phyloP scores from a whole-genome alignment of 1,284 basidiomycete species.

The Binderoboletus segoi region DNA sequence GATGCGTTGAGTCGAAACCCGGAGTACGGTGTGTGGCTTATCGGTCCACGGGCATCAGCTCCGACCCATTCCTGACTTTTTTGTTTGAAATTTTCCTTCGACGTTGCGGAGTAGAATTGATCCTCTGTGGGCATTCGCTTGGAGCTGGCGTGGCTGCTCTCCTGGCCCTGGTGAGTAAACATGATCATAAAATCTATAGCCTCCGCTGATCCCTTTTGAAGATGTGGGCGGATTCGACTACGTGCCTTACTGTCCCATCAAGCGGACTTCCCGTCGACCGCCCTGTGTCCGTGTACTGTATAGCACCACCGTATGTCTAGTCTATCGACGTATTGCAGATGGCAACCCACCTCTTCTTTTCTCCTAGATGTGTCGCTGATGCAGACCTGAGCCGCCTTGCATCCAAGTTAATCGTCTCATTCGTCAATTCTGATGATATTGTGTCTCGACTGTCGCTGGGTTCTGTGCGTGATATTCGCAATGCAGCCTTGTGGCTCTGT shows the following conservation, averaged over 20 bases:
- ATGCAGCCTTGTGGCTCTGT: constrained; percentile 77
- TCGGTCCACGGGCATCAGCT: not conserved
- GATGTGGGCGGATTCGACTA: constrained; percentile 85
- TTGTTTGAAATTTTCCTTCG: too few relatives aligned
- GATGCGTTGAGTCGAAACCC: constrained; percentile 69
- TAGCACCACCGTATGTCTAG: constrained; percentile 72
- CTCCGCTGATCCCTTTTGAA: constrained; percentile 28
- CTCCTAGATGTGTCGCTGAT: constrained; percentile 58
- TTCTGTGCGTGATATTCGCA: constrained; percentile 74
- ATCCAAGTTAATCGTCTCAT: constrained; percentile 67
- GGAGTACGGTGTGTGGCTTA: constrained; percentile 58
- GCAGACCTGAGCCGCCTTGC: constrained; percentile 57
- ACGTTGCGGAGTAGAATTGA: constrained; percentile 52
- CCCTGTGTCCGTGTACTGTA: constrained; percentile 74
- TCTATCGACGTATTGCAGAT: not conserved
- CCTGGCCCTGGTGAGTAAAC: constrained; percentile 63
- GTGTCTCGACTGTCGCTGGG: constrained; percentile 80
- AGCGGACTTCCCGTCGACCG: constrained; percentile 73
- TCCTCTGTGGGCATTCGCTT: constrained; percentile 84
- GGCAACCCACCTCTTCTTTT: constrained; percentile 7
- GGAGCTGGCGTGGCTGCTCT: constrained; percentile 84
- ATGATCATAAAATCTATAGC: not conserved
- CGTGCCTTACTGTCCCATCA: constrained; percentile 68
- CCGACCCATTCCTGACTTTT: constrained; percentile 7
- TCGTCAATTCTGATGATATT: constrained; percentile 81